Percentiles rank a stretch among this genome's conserved stretches.
These are phyloP conservation scores for Fusarium sp. DNA, from an alignment of 2,329 filamentous ascomycete species.

Conservation along the genomic window DNA sequence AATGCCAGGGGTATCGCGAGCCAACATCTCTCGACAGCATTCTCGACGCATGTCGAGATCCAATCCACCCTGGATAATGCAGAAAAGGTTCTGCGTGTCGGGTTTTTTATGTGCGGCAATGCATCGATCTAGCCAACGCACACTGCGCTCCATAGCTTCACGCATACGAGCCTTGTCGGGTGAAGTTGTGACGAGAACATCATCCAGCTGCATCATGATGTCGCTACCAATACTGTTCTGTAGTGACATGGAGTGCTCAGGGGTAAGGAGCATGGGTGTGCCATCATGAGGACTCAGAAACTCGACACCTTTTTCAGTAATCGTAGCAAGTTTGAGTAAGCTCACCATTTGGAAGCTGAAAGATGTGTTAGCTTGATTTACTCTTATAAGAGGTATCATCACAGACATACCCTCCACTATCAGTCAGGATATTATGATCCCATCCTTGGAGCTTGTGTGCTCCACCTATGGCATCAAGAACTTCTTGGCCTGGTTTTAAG, in stretches of 20 bases:
- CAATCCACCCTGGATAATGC: constrained; percentile 96
- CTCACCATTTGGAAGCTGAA: constrained; percentile 98
- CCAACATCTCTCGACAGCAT: constrained; percentile 89
- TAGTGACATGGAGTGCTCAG: constrained; percentile 94
- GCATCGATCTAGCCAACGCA: constrained; percentile 96
- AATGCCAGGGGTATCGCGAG: constrained; percentile 91
- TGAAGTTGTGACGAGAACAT: constrained; percentile 95
- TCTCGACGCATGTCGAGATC: constrained; percentile 86
- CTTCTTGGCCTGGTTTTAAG: constrained; percentile 91
- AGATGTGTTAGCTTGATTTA: constrained; percentile 17
- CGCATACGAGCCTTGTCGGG: constrained; percentile 88
- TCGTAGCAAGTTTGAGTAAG: constrained; percentile 87
- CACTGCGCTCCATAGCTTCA: constrained; percentile 93
- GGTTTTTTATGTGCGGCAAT: constrained; percentile 89
- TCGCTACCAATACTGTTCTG: constrained; percentile 98
- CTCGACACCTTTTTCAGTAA: constrained; percentile 94
- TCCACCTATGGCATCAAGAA: constrained; percentile 86
- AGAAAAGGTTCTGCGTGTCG: constrained; percentile 90
- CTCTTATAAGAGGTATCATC: not conserved
- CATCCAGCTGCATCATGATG: constrained; percentile 99
- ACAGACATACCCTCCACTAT: constrained; percentile 71
- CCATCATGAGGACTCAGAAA: constrained; percentile 98
- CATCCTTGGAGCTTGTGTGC: constrained; percentile 96
- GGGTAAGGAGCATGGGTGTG: constrained; percentile 93
- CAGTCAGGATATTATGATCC: constrained; percentile 93